phyloP scores from a whole-genome alignment of 345 rosid species.

The Cardamine occulta region DNA sequence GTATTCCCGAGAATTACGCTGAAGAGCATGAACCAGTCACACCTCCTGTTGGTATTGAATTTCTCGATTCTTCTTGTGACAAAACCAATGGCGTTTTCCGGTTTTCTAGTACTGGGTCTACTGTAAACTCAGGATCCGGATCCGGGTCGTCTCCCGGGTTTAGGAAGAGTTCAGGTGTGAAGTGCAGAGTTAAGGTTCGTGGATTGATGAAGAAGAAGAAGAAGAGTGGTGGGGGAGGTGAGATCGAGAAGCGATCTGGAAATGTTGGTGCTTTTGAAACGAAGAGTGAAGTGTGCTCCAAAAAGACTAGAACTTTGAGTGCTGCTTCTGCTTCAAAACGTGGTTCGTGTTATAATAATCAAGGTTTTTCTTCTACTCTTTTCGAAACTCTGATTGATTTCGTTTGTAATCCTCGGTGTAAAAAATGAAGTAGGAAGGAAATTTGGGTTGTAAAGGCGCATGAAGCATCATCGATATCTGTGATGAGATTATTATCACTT shows the following conservation, averaged over 20 bases:
- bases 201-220: slow-evolving; percentile 35
- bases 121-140: slow-evolving; percentile 32
- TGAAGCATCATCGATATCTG: neutral
- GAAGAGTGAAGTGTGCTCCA: slow-evolving; percentile 53
- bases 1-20: neutral
- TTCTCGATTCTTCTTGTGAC: slow-evolving; percentile 43
- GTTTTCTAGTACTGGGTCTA: slow-evolving; percentile 69
- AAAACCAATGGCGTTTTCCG: slow-evolving; percentile 60
- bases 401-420: neutral
- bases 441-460: neutral
- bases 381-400: slow-evolving; percentile 11
- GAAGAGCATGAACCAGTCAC: slow-evolving; percentile 22
- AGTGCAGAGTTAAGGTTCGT: slow-evolving; percentile 37
- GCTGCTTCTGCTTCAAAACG: slow-evolving; percentile 42
- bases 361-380: slow-evolving; percentile 50
- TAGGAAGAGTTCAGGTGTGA: slow-evolving; percentile 45
- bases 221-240: neutral
- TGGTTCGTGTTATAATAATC: slow-evolving; percentile 47
- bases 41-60: slow-evolving; percentile 28
- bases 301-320: slow-evolving; percentile 61
- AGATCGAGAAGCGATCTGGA: slow-evolving; percentile 47
- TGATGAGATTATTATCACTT: neutral
- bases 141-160: slow-evolving; percentile 21
- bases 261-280: slow-evolving; percentile 40
- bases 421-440: neutral